A percentile compares a stretch with the other conserved stretches of the same genome.
These are phyloP conservation scores for Pseudonitzschia multiseries DNA, from an alignment of 108 stramenopile species.

Conservation along the genomic window DNA sequence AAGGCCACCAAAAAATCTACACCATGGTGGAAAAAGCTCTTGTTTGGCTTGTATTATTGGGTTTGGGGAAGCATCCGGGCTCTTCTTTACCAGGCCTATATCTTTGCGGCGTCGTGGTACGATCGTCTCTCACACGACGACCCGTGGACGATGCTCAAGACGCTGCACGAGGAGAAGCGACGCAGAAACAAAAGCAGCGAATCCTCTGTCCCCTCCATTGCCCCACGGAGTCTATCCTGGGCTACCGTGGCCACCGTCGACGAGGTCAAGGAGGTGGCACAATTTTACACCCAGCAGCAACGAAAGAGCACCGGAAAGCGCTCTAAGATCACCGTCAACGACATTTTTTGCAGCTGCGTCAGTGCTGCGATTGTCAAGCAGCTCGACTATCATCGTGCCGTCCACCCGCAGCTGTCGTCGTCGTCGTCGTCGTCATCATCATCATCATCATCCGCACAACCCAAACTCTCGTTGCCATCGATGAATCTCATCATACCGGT, in stretches of 20 bases:
- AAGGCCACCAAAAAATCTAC: conserved; percentile 22
- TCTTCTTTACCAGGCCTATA: conserved; percentile 52
- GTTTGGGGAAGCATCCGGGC: conserved; percentile 58
- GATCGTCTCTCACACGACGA: conserved; percentile 14
- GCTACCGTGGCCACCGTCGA: conserved; percentile 68
- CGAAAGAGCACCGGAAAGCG: neutral
- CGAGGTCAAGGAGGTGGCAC: conserved; percentile 67
- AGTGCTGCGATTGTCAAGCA: conserved; percentile 67
- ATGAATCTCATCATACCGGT: conserved; percentile 81
- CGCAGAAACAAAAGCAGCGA: neutral
- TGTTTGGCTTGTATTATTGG: conserved; percentile 53
- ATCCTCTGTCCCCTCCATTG: neutral
- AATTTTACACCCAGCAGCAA: conserved; percentile 24
- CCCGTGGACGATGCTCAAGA: conserved; percentile 44
- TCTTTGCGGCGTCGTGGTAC: conserved; percentile 34
- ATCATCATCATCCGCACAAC: neutral
- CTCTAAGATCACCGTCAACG: conserved; percentile 67
- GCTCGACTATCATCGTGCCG: conserved; percentile 55
- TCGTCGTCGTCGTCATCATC: no score
- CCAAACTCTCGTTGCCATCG: conserved; percentile 21
- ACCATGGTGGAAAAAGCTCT: conserved; percentile 28
- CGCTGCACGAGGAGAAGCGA: neutral
- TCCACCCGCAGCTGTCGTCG: conserved; percentile 10
- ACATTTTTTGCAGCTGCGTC: conserved; percentile 78
- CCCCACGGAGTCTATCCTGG: conserved; percentile 69